These are phyloP conservation scores for Globisporangium apiculatum DNA, from an alignment of 352 stramenopile genomes.

Conservation along the genomic window DNA sequence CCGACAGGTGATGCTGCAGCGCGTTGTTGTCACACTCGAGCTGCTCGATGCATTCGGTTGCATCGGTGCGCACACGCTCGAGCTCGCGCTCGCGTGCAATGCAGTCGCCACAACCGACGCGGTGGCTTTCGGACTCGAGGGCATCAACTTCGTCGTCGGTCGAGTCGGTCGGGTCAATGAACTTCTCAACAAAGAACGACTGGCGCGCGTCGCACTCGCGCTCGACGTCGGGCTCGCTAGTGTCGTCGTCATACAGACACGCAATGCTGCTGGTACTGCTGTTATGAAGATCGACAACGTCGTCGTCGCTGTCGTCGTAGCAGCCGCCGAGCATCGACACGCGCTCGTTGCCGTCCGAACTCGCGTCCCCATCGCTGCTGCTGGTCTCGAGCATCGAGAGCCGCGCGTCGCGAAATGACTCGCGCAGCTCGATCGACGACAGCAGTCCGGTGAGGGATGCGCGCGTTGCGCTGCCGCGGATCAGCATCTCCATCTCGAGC, in stretches of 20 bases:
- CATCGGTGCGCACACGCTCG: not conserved
- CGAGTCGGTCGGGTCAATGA: slow-evolving; percentile 12
- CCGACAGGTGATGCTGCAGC: slow-evolving; percentile 5
- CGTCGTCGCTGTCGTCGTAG: not conserved
- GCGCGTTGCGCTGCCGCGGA: slow-evolving; percentile 8
- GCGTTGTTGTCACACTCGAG: slow-evolving; percentile 16
- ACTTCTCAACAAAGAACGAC: slow-evolving; percentile 14
- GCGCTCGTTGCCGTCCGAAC: not conserved
- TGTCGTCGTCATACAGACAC: not conserved
- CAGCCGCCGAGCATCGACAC: not conserved
- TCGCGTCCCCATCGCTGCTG: not conserved
- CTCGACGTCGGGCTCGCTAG: slow-evolving; percentile 24
- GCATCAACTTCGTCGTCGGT: slow-evolving; percentile 22
- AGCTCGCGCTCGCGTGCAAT: slow-evolving; percentile 1
- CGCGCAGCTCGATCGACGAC: slow-evolving; percentile 16
- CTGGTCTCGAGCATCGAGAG: not conserved
- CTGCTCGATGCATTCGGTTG: slow-evolving; percentile 21
- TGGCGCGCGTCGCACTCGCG: slow-evolving; percentile 15
- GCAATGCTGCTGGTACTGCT: not conserved
- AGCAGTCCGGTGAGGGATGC: slow-evolving; percentile 12
- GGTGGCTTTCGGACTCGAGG: slow-evolving; percentile 7
- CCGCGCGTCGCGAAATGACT: slow-evolving; percentile 1
- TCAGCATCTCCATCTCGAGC: slow-evolving; percentile 17
- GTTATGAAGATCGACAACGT: not conserved
- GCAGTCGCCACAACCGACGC: not conserved